Conservation (phyloP, 1,139 yeast genomes). For the Yamadazyma diospyri region DNA sequence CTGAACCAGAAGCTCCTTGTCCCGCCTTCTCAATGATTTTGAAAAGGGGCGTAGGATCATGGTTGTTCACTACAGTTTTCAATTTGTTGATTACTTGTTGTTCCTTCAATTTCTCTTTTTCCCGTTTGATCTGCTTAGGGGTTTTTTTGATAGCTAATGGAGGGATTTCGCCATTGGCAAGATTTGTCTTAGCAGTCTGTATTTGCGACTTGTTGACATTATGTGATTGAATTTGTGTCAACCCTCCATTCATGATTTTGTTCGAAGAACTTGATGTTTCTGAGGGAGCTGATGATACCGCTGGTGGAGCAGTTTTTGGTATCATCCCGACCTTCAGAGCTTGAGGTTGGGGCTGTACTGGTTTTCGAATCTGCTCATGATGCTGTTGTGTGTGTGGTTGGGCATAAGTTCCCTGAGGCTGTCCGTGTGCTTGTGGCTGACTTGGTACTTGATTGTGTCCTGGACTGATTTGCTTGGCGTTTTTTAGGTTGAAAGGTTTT, state of each 20-base stretch:
- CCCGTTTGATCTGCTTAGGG: constrained; percentile 49
- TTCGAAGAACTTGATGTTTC: constrained; percentile 1
- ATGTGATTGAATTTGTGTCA: no score
- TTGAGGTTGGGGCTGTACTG: background rate
- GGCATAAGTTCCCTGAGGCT: no score
- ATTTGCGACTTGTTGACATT: background rate
- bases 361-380: background rate
- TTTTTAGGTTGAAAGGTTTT: constrained; percentile 11
- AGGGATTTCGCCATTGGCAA: constrained; percentile 9
- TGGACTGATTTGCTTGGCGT: background rate
- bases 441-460: constrained; percentile 3
- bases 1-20: constrained; percentile 99
- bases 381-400: background rate
- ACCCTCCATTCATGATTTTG: constrained; percentile 1
- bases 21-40: constrained; percentile 93
- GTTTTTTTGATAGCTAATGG: constrained; percentile 20
- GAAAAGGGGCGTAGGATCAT: constrained; percentile 83
- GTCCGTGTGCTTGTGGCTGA: no score
- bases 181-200: background rate
- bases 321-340: background rate
- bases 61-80: constrained; percentile 74
- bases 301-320: background rate
- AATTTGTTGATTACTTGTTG: constrained; percentile 82
- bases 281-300: background rate
- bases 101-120: constrained; percentile 76